Conservation (phyloP, 345 rosid genomes). For the Pistacia vera region DNA sequence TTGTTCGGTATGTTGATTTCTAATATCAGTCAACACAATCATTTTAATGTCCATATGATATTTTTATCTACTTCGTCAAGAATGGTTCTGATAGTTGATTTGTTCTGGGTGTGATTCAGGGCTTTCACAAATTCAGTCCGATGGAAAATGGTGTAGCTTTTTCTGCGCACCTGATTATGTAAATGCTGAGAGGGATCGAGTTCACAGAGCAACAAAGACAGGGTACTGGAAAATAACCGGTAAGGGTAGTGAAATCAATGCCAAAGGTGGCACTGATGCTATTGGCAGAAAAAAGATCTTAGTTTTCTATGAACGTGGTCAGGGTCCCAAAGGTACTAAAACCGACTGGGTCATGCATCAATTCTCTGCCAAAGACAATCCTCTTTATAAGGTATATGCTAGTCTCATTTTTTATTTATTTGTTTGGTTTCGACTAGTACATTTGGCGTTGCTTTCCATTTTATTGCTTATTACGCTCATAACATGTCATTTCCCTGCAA, state of each 20-base stretch:
- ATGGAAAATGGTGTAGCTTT: conserved; percentile 40
- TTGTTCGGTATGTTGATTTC: conserved; percentile 34
- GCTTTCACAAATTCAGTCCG: neutral
- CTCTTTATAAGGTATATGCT: neutral
- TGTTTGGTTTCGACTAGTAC: neutral
- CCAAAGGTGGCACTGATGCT: neutral
- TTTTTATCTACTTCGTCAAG: no score
- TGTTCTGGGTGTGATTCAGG: neutral
- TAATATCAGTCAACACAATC: neutral
- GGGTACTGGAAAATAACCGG: conserved; percentile 59
- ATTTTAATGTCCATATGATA: neutral
- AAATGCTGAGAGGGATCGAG: conserved; percentile 6
- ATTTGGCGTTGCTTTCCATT: neutral
- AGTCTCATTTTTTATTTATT: neutral
- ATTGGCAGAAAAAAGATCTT: conserved; percentile 47
- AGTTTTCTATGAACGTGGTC: conserved; percentile 22
- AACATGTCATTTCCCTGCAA: neutral
- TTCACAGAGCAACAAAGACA: conserved; percentile 26
- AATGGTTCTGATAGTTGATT: neutral
- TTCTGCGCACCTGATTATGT: conserved; percentile 22
- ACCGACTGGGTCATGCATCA: conserved; percentile 21
- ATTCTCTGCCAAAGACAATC: neutral
- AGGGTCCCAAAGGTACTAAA: neutral
- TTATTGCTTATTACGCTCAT: neutral
- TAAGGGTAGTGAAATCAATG: conserved; percentile 19